phyloP scores from a whole-genome alignment of 306 rosid species.

The Dryas drummondii region DNA sequence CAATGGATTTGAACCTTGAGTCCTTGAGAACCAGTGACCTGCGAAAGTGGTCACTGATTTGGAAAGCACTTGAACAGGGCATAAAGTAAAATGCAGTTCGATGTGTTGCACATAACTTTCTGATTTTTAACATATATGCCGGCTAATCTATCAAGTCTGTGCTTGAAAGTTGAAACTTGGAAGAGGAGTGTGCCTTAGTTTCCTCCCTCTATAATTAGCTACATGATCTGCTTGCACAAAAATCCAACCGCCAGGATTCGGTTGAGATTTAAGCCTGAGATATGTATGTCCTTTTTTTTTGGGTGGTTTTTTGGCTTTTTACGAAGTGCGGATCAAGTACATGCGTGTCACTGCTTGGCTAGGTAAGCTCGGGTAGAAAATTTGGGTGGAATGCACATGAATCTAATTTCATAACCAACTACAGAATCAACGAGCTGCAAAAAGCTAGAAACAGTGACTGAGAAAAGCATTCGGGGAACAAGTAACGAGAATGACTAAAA shows the following conservation, averaged over 20 bases:
- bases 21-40: constrained; percentile 1
- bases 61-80: constrained; percentile 12
- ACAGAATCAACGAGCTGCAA: neutral
- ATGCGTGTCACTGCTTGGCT: neutral
- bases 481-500: neutral
- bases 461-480: neutral
- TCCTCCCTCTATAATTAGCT: neutral
- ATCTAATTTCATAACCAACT: neutral
- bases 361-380: neutral
- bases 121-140: neutral
- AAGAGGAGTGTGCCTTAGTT: neutral
- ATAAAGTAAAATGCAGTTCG: neutral
- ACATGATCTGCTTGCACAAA: neutral
- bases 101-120: neutral
- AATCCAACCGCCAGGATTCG: neutral
- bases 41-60: constrained; percentile 6
- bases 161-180: neutral
- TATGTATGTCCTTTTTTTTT: neutral
- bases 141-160: neutral
- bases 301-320: neutral
- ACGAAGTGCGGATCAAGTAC: neutral
- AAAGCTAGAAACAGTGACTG: neutral
- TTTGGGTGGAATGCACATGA: too few species aligned
- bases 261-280: neutral
- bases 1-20: constrained; percentile 1